These are phyloP conservation scores for Microthlaspi erraticum DNA, from an alignment of 345 rosid species.

Conservation along the genomic window DNA sequence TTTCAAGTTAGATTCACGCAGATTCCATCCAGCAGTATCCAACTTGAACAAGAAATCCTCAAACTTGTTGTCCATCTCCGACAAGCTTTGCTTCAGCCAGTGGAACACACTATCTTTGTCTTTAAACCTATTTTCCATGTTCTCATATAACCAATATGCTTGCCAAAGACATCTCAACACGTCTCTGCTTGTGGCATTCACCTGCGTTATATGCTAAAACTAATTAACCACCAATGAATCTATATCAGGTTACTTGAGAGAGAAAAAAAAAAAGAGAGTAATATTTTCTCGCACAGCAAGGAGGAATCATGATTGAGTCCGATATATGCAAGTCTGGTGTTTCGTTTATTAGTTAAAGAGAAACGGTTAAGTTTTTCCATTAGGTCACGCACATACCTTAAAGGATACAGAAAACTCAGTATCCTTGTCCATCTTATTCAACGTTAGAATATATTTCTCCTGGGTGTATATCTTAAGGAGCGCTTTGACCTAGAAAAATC, in stretches of 20 bases:
- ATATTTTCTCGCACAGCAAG: slow-evolving; percentile 8
- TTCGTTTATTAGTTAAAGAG: slow-evolving; percentile 12
- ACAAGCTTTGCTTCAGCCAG: slow-evolving; percentile 59
- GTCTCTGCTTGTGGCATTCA: slow-evolving; percentile 70
- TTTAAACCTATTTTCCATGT: slow-evolving; percentile 45
- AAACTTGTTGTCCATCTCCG: slow-evolving; percentile 63
- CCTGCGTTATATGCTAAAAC: slow-evolving; percentile 48
- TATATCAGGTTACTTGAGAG: slow-evolving; percentile 12
- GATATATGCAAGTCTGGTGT: background rate
- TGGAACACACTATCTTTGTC: slow-evolving; percentile 42
- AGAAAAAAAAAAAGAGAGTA: background rate
- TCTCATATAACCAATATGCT: slow-evolving; percentile 73
- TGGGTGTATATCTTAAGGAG: slow-evolving; percentile 61
- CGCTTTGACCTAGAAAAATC: slow-evolving; percentile 54
- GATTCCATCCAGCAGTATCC: slow-evolving; percentile 74
- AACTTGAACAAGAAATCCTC: slow-evolving; percentile 70
- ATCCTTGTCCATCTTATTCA: slow-evolving; percentile 51
- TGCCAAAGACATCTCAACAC: slow-evolving; percentile 86
- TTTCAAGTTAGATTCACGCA: slow-evolving; percentile 67
- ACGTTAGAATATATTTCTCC: slow-evolving; percentile 72
- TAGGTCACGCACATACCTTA: slow-evolving; percentile 60
- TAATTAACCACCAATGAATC: slow-evolving; percentile 11
- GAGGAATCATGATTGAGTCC: background rate
- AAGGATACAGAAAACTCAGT: slow-evolving; percentile 68
- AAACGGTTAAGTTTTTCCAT: background rate